These are phyloP conservation scores for Tricholoma matsutake DNA, from an alignment of 768 basidiomycete species.

Conservation along the genomic window DNA sequence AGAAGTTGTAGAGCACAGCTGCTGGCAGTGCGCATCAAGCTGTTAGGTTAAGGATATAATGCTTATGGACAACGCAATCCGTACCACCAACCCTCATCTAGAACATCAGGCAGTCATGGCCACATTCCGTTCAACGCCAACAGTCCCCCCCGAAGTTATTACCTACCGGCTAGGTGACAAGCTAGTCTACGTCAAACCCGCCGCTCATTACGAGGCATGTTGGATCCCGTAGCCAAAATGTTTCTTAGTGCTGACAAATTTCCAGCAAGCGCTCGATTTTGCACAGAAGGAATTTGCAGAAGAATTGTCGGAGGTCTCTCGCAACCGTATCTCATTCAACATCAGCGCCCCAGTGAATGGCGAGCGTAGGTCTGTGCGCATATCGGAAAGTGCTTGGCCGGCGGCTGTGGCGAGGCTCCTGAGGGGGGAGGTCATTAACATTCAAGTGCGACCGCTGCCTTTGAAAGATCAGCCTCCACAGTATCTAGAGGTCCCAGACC, in stretches of 20 bases:
- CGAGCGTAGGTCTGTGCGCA: slow-evolving; percentile 38
- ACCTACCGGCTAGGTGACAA: slow-evolving; percentile 43
- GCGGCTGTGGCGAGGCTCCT: slow-evolving; percentile 37
- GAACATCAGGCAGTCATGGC: slow-evolving; percentile 12
- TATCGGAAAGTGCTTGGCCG: slow-evolving; percentile 51
- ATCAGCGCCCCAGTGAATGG: slow-evolving; percentile 32
- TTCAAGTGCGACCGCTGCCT: slow-evolving; percentile 35
- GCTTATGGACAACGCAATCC: background rate
- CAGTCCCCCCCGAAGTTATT: slow-evolving; percentile 40
- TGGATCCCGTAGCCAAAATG: background rate
- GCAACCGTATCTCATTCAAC: slow-evolving; percentile 44
- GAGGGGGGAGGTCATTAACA: slow-evolving; percentile 47
- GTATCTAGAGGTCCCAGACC: slow-evolving; percentile 38
- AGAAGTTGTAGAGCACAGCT: no score
- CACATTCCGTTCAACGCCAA: slow-evolving; percentile 18
- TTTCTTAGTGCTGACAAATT: background rate
- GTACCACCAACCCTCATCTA: background rate
- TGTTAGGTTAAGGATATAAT: no score
- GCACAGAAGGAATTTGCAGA: slow-evolving; percentile 49
- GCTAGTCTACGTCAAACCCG: slow-evolving; percentile 51
- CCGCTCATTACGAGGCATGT: slow-evolving; percentile 41
- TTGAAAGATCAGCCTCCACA: slow-evolving; percentile 34
- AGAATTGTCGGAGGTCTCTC: slow-evolving; percentile 34
- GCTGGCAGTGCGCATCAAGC: no score
- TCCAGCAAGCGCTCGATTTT: slow-evolving; percentile 47